These are phyloP conservation scores for Reutealis trisperma DNA, from an alignment of 345 rosid species.

Conservation along the genomic window DNA sequence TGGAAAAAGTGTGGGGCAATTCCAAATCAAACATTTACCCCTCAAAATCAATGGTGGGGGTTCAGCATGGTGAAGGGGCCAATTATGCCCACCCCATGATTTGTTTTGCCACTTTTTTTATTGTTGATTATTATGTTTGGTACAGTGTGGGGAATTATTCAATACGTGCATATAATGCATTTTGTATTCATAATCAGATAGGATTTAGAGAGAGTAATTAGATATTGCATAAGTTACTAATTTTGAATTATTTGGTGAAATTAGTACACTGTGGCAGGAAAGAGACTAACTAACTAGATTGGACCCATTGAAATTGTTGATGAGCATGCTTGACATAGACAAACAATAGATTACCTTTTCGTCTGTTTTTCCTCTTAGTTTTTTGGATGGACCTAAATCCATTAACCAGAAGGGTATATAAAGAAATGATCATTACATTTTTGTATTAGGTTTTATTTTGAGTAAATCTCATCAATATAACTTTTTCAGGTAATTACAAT, in stretches of 20 bases:
- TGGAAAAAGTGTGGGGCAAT: background rate
- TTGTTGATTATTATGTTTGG: background rate
- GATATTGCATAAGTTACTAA: background rate
- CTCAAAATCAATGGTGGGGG: conserved; percentile 7
- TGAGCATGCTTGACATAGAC: background rate
- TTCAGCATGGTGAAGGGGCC: conserved; percentile 8
- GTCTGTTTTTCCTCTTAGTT: too few species aligned
- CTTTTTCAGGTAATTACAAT: too few species aligned
- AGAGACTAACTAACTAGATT: background rate
- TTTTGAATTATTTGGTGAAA: background rate
- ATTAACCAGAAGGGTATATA: too few species aligned
- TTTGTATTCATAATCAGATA: too few species aligned
- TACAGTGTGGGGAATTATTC: too few species aligned
- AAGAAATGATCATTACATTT: too few species aligned
- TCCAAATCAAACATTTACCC: background rate
- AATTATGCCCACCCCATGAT: background rate
- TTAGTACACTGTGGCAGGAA: background rate
- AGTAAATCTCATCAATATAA: too few species aligned
- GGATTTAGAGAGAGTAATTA: too few species aligned
- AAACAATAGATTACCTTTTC: background rate
- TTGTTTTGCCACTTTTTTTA: background rate
- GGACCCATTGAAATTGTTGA: background rate
- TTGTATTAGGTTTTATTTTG: too few species aligned
- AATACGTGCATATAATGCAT: too few species aligned
- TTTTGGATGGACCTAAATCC: background rate